Evolutionary conservation across 2,329 filamentous ascomycete genomes (phyloP).

Genomic region (Beauveria scarabaeidicola): DNA sequence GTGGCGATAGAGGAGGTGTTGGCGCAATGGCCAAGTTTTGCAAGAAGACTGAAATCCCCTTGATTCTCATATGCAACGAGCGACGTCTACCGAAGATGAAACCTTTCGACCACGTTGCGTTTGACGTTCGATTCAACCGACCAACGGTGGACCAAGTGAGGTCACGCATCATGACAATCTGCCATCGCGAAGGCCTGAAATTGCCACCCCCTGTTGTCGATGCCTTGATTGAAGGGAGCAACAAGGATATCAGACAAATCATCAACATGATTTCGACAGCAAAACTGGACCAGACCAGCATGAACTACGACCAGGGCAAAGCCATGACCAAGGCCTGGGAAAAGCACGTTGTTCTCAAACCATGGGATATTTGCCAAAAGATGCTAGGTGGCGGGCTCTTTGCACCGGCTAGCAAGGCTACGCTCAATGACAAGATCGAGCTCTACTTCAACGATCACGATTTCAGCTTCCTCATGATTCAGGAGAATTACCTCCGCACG

Average conservation of each 20-base stretch:
- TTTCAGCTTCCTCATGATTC: slow-evolving; percentile 94
- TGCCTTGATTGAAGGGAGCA: slow-evolving; percentile 87
- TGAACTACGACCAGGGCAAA: slow-evolving; percentile 81
- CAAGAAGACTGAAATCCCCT: slow-evolving; percentile 87
- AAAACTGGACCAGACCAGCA: slow-evolving; percentile 72
- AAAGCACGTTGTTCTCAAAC: slow-evolving; percentile 92
- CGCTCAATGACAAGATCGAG: slow-evolving; percentile 94
- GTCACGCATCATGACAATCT: slow-evolving; percentile 89
- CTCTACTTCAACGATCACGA: slow-evolving; percentile 99
- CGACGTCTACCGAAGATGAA: slow-evolving; percentile 93
- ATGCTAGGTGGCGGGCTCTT: slow-evolving; percentile 86
- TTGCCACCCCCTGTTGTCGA: slow-evolving; percentile 78
- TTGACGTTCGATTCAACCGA: slow-evolving; percentile 77
- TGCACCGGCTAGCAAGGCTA: slow-evolving; percentile 70
- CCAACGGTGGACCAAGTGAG: slow-evolving; percentile 88
- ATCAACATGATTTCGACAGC: slow-evolving; percentile 97
- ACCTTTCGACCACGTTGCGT: slow-evolving; percentile 82
- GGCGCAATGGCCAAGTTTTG: slow-evolving; percentile 89
- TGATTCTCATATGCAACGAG: slow-evolving; percentile 98
- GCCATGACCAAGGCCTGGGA: slow-evolving; percentile 97
- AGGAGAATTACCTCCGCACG: slow-evolving; percentile 91
- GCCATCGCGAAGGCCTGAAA: slow-evolving; percentile 82
- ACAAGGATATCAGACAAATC: slow-evolving; percentile 93
- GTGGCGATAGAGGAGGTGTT: slow-evolving; percentile 90
- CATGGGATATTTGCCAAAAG: slow-evolving; percentile 95